phyloP scores from a whole-genome alignment of 2,329 filamentous ascomycete genomes.

The Immersiporthe knoxdaviesiana region DNA sequence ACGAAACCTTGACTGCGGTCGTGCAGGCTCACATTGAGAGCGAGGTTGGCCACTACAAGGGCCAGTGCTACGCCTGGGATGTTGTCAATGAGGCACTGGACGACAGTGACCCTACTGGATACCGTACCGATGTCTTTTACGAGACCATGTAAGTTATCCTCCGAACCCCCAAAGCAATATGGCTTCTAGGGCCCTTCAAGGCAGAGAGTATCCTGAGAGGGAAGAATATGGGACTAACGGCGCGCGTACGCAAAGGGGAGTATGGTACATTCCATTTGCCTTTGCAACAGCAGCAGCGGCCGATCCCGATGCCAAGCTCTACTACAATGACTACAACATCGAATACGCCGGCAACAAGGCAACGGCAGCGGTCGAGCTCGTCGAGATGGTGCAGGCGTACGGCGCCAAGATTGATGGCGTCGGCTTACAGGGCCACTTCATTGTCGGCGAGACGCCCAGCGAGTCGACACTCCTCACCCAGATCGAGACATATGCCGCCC shows the following conservation, averaged over 20 bases:
- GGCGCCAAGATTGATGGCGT: slow-evolving; percentile 64
- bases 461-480: slow-evolving; percentile 48
- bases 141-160: slow-evolving; percentile 54
- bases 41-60: slow-evolving; percentile 60
- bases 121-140: slow-evolving; percentile 57
- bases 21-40: slow-evolving; percentile 64
- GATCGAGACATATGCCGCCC: slow-evolving; percentile 53
- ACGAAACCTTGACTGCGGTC: slow-evolving; percentile 54
- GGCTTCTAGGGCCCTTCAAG: background rate
- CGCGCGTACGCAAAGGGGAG: slow-evolving; percentile 28
- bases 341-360: slow-evolving; percentile 55
- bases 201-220: too few species aligned
- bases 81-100: slow-evolving; percentile 67
- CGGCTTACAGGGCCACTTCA: slow-evolving; percentile 65
- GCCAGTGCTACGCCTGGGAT: slow-evolving; percentile 66
- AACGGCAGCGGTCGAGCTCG: slow-evolving; percentile 47
- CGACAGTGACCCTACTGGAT: slow-evolving; percentile 62
- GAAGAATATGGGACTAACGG: background rate
- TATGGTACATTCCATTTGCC: slow-evolving; percentile 59
- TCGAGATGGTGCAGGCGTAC: slow-evolving; percentile 48
- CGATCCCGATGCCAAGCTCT: slow-evolving; percentile 59
- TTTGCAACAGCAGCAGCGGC: slow-evolving; percentile 59
- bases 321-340: slow-evolving; percentile 59
- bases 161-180: background rate
- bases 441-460: slow-evolving; percentile 54